Base-by-base conservation (phyloP, 2,329 filamentous ascomycete genomes). In the Arthrinium phaeospermum region DNA sequence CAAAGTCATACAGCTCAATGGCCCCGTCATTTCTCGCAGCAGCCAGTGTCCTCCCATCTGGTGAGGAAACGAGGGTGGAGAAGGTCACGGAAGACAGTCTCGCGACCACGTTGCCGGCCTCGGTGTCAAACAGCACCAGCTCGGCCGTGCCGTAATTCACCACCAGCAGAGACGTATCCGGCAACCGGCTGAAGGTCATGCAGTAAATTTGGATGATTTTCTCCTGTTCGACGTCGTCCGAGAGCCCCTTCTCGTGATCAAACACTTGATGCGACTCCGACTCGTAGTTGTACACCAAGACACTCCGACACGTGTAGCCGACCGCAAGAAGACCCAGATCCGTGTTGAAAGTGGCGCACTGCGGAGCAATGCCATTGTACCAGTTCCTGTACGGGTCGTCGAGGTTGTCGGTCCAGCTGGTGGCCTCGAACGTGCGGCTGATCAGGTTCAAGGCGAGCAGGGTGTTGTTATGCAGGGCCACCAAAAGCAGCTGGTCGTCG, bases 1-100 rank as follows among this genome's bases (percentile, higher is more conserved):
- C 71, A 27, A 71, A 72, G 30, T 72, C 71, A 30, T 70, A 72
- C n/a, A 72, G 53, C 46, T 72, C 71, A 19, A 72, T 72, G 27
- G 71, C 27, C 4, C 68, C 68, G 34, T 72, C 68, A 8, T 61
- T 70, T 51, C 53, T 3, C 12, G 68, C 67, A 0, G 47, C 67
- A 6, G 67, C 71, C 37, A 72, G 19, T 1, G 53, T 72, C 24
- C 53, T 51, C 3, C 68, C 71, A 22, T 72, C 71, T n/a, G 47
- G 41, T 1, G 68, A 70, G 46, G 71, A 72, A 5, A 47, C 37
- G 14, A 70, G 71, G 10, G 44, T 46, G 46, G 71, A 44, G 24
- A 70, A 71, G 24, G 3, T 71, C 13, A 44, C 57, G 4, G 68
- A 24, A 4, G 53, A 13, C 12, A 68, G 13, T 27, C 22, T 71